Evolutionary conservation across 768 basidiomycete species (phyloP).

Genomic region (Trametes villosa): DNA sequence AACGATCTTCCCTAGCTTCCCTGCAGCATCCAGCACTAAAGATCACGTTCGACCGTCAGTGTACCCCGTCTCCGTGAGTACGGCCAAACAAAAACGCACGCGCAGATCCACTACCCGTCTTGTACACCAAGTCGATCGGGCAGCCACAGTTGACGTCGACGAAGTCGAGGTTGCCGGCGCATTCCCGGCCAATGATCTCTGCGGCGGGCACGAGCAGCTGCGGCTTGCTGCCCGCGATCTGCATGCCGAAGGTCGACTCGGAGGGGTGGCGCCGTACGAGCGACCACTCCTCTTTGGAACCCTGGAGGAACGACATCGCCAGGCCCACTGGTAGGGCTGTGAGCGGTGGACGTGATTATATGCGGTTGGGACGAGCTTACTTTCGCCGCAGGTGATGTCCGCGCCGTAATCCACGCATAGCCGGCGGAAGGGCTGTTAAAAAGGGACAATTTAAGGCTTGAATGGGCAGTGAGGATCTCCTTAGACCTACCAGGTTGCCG

Average conservation of each 20-base stretch:
- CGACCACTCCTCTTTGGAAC: constrained; percentile 95
- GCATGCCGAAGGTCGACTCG: constrained; percentile 87
- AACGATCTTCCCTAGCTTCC: constrained; percentile 83
- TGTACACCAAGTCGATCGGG: constrained; percentile 96
- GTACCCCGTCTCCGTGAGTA: neutral
- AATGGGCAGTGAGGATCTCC: no score
- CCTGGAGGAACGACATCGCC: constrained; percentile 85
- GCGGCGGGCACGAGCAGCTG: constrained; percentile 76
- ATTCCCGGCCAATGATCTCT: constrained; percentile 77
- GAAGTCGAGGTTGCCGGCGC: constrained; percentile 74
- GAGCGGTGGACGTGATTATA: neutral
- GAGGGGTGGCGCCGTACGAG: constrained; percentile 87
- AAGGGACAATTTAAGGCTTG: neutral
- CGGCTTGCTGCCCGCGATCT: constrained; percentile 90
- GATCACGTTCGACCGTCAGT: neutral
- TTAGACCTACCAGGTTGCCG: constrained; percentile 80
- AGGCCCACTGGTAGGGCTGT: constrained; percentile 70
- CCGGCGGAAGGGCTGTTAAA: constrained; percentile 82
- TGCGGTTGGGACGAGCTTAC: constrained; percentile 42
- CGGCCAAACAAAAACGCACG: constrained; percentile 26
- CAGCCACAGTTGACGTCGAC: constrained; percentile 97
- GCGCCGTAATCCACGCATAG: constrained; percentile 86
- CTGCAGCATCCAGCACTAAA: constrained; percentile 81
- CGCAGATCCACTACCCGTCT: constrained; percentile 90
- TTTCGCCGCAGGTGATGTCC: constrained; percentile 96